Conservation (phyloP, 805 yeast species). For the Cyberlindnera japonica region DNA sequence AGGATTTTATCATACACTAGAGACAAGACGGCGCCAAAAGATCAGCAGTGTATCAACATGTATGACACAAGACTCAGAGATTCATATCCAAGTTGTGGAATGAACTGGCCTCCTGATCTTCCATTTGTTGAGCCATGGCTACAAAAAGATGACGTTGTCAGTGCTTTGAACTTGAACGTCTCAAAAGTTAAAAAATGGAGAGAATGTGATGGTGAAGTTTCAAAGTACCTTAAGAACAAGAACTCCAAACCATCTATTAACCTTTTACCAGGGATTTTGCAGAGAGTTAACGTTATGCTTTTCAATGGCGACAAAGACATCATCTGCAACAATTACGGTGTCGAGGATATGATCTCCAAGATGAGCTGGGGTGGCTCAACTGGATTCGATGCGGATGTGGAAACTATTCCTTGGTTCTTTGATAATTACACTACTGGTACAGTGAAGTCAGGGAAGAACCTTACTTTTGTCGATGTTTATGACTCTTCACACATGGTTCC, state of each 20-base stretch:
- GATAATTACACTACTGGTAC: constrained; percentile 40
- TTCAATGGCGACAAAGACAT: constrained; percentile 88
- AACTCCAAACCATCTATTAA: constrained; percentile 57
- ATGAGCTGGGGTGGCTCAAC: constrained; percentile 60
- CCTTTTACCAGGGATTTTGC: constrained; percentile 63
- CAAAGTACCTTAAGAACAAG: constrained; percentile 45
- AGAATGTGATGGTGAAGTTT: constrained; percentile 72
- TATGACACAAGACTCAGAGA: constrained; percentile 75
- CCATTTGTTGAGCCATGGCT: constrained; percentile 51
- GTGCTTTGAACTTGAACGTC: constrained; percentile 48
- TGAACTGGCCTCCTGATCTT: constrained; percentile 84
- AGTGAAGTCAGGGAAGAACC: constrained; percentile 56
- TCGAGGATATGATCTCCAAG: constrained; percentile 58
- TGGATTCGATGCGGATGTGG: constrained; percentile 30
- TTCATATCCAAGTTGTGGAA: constrained; percentile 81
- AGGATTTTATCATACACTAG: constrained; percentile 29
- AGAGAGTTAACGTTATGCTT: constrained; percentile 56
- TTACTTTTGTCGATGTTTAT: constrained; percentile 70
- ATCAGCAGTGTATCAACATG: constrained; percentile 69
- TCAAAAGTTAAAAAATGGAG: constrained; percentile 50
- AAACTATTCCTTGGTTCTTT: constrained; percentile 43
- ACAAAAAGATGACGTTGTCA: constrained; percentile 42
- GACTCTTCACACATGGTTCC: constrained; percentile 95
- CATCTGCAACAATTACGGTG: constrained; percentile 81
- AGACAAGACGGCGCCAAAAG: constrained; percentile 29